Percentiles rank a stretch among this genome's conserved stretches.
Evolutionary conservation across 2,329 filamentous ascomycete species (phyloP).

Genomic region (Paraconiothyrium brasiliense): DNA sequence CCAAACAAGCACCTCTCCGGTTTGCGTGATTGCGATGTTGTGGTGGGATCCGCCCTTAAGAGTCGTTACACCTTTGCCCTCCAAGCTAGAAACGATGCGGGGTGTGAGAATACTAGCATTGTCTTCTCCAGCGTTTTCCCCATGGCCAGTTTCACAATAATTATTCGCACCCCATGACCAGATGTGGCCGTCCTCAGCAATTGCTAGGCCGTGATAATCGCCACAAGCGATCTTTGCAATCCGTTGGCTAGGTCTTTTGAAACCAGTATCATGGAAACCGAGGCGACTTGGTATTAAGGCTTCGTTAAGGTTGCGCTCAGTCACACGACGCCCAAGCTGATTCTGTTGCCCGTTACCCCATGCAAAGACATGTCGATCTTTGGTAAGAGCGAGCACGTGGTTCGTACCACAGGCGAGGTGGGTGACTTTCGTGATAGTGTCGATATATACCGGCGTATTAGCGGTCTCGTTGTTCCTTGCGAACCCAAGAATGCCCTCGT

Average conservation of each 20-base stretch:
- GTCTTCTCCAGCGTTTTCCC: conserved; percentile 70
- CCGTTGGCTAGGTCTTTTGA: conserved; percentile 55
- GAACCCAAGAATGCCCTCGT: conserved; percentile 73
- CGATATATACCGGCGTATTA: conserved; percentile 63
- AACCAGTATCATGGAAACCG: conserved; percentile 57
- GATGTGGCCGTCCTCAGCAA: conserved; percentile 73
- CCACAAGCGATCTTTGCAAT: conserved; percentile 73
- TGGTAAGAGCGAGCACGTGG: conserved; percentile 74
- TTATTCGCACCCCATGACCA: conserved; percentile 90
- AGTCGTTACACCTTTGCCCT: conserved; percentile 69
- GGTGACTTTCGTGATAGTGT: conserved; percentile 72
- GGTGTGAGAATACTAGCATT: conserved; percentile 75
- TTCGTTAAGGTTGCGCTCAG: conserved; percentile 66
- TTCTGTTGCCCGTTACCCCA: conserved; percentile 80
- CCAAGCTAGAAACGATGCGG: conserved; percentile 71
- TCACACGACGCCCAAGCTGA: conserved; percentile 71
- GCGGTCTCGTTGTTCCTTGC: conserved; percentile 55
- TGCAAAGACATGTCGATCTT: conserved; percentile 70
- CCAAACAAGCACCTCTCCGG: conserved; percentile 67
- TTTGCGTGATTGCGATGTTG: conserved; percentile 66
- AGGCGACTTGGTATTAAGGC: conserved; percentile 66
- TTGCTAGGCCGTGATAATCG: conserved; percentile 82
- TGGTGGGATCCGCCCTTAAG: conserved; percentile 81
- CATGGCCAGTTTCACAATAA: conserved; percentile 80
- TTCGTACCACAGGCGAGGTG: conserved; percentile 73